phyloP scores from a whole-genome alignment of 257 asterid genomes.

The Solanum virginianum region DNA sequence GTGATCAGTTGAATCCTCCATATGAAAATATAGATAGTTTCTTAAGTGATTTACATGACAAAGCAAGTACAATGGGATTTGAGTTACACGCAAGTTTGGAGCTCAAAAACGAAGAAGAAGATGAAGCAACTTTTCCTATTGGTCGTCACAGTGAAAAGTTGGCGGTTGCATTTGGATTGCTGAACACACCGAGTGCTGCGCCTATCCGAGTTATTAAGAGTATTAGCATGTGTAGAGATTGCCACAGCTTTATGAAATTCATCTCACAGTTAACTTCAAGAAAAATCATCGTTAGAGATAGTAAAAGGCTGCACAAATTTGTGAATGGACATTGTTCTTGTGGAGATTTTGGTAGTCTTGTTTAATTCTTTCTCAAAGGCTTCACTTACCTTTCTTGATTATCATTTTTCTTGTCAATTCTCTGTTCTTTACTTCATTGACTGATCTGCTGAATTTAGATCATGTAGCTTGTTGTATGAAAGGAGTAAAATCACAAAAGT shows the following conservation, averaged over 20 bases:
- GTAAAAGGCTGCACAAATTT: constrained; percentile 73
- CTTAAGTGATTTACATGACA: constrained; percentile 37
- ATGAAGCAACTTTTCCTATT: constrained; percentile 9
- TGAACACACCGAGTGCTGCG: constrained; percentile 31
- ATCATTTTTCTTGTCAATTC: background rate
- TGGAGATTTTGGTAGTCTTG: constrained; percentile 66
- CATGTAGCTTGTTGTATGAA: background rate
- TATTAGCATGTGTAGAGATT: constrained; percentile 68
- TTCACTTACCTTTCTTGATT: background rate
- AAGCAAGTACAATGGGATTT: constrained; percentile 36
- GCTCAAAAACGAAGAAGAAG: constrained; percentile 13
- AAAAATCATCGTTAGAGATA: constrained; percentile 58
- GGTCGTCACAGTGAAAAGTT: constrained; percentile 72
- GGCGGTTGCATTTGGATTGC: constrained; percentile 74
- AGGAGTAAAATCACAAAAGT: background rate
- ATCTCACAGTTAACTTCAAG: constrained; percentile 46
- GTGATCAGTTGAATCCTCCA: constrained; percentile 11
- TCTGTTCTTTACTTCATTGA: background rate
- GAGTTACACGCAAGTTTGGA: constrained; percentile 20
- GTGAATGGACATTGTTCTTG: constrained; percentile 62
- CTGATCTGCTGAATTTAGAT: background rate
- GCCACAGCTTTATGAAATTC: constrained; percentile 61
- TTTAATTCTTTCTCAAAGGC: constrained; percentile 4
- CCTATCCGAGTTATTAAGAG: constrained; percentile 57
- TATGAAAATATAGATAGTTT: constrained; percentile 16